Percentiles rank a stretch among this genome's conserved stretches.
Evolutionary conservation across 768 basidiomycete species (phyloP).

Genomic region (Rhodotorula sphaerocarpa): DNA sequence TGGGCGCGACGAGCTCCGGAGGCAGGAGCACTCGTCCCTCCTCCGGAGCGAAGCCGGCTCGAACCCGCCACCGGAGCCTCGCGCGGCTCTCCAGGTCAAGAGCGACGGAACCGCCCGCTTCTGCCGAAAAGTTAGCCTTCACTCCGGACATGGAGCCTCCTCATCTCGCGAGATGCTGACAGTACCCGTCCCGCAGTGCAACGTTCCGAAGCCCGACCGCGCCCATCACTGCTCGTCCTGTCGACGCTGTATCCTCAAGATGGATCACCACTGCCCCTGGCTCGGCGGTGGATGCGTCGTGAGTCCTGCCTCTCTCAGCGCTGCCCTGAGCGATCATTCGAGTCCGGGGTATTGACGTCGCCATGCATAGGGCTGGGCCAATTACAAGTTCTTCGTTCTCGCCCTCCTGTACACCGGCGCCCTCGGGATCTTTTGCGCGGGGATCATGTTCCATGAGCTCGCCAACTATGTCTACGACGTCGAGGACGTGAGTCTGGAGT

Average conservation of each 20-base stretch:
- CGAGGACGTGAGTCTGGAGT: background rate
- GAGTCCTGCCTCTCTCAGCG: background rate
- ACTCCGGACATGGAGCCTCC: too few relatives aligned
- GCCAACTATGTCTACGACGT: constrained; percentile 12
- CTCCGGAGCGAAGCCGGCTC: too few relatives aligned
- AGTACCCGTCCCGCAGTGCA: constrained; percentile 7
- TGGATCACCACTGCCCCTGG: constrained; percentile 37
- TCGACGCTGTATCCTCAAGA: constrained; percentile 25
- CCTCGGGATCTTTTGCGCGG: constrained; percentile 7
- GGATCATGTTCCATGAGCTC: constrained; percentile 14
- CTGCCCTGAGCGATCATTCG: too few relatives aligned
- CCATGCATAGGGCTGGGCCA: constrained; percentile 33
- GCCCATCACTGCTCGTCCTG: constrained; percentile 34
- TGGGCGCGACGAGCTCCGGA: too few relatives aligned
- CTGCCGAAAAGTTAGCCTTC: constrained; percentile 30
- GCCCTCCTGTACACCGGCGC: constrained; percentile 27
- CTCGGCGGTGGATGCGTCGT: constrained; percentile 30
- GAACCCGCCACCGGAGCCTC: too few relatives aligned
- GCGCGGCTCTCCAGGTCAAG: constrained; percentile 30
- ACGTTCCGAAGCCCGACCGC: constrained; percentile 28
- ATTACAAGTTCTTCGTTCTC: constrained; percentile 34
- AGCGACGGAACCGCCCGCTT: constrained; percentile 20
- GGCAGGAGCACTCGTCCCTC: too few relatives aligned
- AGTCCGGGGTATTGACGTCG: too few relatives aligned
- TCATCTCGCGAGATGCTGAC: too few relatives aligned